Conservation (phyloP, 805 yeast genomes). For the Teunomyces gatunensis region DNA sequence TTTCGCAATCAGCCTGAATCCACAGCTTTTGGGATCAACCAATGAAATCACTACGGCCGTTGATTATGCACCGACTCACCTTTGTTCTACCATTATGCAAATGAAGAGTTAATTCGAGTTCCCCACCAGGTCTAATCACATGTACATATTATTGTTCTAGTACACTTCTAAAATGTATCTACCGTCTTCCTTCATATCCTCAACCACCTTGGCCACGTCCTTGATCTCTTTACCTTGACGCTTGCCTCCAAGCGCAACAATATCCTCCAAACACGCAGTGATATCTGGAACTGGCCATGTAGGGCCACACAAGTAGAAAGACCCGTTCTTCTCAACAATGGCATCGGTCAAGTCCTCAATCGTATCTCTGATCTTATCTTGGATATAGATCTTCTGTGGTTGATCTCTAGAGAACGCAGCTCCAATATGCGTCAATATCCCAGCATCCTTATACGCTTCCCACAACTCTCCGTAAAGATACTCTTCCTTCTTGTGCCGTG, state of each 20-base stretch:
- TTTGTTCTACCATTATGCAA: too few relatives aligned
- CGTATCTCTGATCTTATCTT: slow-evolving; percentile 83
- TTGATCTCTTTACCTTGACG: slow-evolving; percentile 57
- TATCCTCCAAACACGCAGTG: slow-evolving; percentile 83
- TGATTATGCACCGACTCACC: too few relatives aligned
- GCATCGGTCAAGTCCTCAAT: slow-evolving; percentile 73
- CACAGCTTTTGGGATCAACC: too few relatives aligned
- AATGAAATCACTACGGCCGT: too few relatives aligned
- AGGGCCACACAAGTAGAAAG: slow-evolving; percentile 96
- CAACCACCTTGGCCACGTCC: slow-evolving; percentile 78
- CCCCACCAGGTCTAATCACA: too few relatives aligned
- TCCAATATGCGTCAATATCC: slow-evolving; percentile 88
- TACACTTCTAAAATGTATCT: slow-evolving; percentile 93
- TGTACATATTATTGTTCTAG: slow-evolving; percentile 29
- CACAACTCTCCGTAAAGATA: slow-evolving; percentile 94
- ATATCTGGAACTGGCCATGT: slow-evolving; percentile 99
- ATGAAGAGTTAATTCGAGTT: too few relatives aligned
- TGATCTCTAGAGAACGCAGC: slow-evolving; percentile 99
- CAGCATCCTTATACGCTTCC: slow-evolving; percentile 95
- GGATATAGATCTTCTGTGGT: slow-evolving; percentile 90
- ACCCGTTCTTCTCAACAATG: slow-evolving; percentile 73
- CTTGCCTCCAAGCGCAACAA: slow-evolving; percentile 68
- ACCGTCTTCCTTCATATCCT: slow-evolving; percentile 88
- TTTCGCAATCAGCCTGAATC: not conserved
- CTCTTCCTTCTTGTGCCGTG: slow-evolving; percentile 94